Evolutionary conservation across 345 rosid species (phyloP), one percentile per base, ranked within the genome.

Genomic region (Eutrema japonicum): DNA sequence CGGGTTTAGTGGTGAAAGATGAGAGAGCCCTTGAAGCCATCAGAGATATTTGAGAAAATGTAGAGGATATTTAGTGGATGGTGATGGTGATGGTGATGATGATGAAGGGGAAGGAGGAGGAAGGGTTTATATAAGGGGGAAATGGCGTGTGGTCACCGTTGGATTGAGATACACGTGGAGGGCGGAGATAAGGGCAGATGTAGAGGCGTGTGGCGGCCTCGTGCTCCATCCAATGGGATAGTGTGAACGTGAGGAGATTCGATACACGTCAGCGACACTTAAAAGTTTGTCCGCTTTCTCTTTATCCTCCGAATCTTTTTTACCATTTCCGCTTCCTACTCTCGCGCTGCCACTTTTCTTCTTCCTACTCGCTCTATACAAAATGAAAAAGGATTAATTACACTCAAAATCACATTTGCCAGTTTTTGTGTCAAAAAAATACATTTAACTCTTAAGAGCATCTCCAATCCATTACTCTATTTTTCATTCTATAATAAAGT

Each of bases 151-250:
- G 41, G 70, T 3, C 52, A 29, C 84, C 90, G 93, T 86, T 53
- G 58, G 93, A 90, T 86, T 0, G 6, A 1, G 3, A 0, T 8
- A 3, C 45, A 26, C 36, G 37, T 81, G 79, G 81, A 81, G 27
- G 81, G 79, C 1, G 0, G 0, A 0, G 57, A 64, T 60, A 4
- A 3, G 2, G 16, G 16, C 91, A 82, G 78, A 77, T 78, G 74
- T 22, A 11, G 11, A 1, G 76, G 89, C 96, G 87, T 86, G 96
- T 90, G 96, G 86, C 8, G 66, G 43, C 54, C 96, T 80, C 89
- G 85, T 87, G 86, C 71, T 46, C 36, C 59, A 65, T 72, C 82
- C 77, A 47, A 77, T 72, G 60, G 38, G 74, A 33, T 70, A 81
- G 66, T 55, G 52, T 43, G 82, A 64, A 29, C 73, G 32, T 70